These are phyloP conservation scores for Calvatia gigantea DNA, from an alignment of 768 basidiomycete genomes.

Conservation along the genomic window DNA sequence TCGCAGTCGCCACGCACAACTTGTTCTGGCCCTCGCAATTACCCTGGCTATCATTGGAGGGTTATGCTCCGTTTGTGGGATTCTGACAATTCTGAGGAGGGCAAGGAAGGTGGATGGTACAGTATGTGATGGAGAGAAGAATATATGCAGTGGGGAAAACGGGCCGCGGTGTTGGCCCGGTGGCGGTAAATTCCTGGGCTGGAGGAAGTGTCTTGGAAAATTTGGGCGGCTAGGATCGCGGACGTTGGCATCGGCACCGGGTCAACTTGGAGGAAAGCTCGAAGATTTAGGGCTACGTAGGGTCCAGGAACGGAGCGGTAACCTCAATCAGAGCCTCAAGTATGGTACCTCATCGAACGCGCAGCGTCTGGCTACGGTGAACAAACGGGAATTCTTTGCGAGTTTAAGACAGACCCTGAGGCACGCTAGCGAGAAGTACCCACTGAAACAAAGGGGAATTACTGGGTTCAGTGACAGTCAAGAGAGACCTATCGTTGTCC, in stretches of 20 bases:
- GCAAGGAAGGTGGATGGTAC: conserved; percentile 59
- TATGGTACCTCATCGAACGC: conserved; percentile 22
- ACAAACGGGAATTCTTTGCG: conserved; percentile 67
- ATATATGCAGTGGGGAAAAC: conserved; percentile 61
- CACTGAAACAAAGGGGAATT: conserved; percentile 26
- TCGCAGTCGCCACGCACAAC: conserved; percentile 37
- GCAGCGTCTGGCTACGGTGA: conserved; percentile 55
- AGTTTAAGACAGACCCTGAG: conserved; percentile 61
- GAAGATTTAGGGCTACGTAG: conserved; percentile 52
- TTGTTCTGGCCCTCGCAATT: conserved; percentile 57
- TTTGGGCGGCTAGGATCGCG: neutral
- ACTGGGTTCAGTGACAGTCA: neutral
- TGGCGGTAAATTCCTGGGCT: conserved; percentile 9
- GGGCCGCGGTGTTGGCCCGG: conserved; percentile 65
- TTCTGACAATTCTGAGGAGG: conserved; percentile 53
- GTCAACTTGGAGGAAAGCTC: conserved; percentile 14
- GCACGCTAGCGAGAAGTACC: conserved; percentile 63
- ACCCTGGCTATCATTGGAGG: conserved; percentile 63
- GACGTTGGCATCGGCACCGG: neutral
- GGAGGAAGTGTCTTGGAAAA: neutral
- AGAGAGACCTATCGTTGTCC: conserved; percentile 49
- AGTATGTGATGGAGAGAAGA: conserved; percentile 56
- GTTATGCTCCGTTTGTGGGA: conserved; percentile 47
- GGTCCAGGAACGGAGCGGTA: conserved; percentile 39
- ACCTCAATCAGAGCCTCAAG: conserved; percentile 16